A percentile compares a stretch with the other conserved stretches of the same genome.
phyloP scores from a whole-genome alignment of 2,329 filamentous ascomycete species.

The Fusarium sp. region DNA sequence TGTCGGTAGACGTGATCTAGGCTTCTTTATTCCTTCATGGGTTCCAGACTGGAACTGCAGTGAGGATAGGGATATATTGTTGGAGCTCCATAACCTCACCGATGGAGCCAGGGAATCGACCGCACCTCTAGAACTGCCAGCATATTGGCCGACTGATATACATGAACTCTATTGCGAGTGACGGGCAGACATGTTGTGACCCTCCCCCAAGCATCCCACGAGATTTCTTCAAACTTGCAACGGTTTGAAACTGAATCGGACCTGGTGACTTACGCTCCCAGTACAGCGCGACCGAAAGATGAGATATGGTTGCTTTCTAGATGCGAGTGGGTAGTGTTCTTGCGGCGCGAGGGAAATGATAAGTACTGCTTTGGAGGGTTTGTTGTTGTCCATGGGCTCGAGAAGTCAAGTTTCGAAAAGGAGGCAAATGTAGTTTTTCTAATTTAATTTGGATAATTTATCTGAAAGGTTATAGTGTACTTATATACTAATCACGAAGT shows the following conservation, averaged over 20 bases:
- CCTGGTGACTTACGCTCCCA: background rate
- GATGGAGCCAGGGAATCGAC: background rate
- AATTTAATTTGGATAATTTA: background rate
- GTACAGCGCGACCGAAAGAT: background rate
- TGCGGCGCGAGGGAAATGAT: background rate
- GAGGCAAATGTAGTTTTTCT: accelerated
- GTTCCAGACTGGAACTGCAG: background rate
- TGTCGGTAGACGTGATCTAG: background rate
- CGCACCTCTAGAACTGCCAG: accelerated
- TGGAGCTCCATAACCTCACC: background rate
- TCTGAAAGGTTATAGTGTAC: background rate
- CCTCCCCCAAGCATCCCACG: background rate
- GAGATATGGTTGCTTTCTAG: background rate
- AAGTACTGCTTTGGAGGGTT: background rate
- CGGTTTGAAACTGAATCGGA: background rate
- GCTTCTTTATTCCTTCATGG: background rate
- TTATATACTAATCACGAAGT: background rate
- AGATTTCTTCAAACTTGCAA: background rate
- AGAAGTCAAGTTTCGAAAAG: background rate
- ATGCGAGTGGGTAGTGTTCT: background rate
- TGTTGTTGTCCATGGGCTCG: background rate
- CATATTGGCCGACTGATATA: background rate
- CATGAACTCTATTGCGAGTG: background rate
- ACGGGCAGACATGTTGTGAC: background rate
- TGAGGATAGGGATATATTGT: background rate